phyloP scores from a whole-genome alignment of 768 basidiomycete species.

The Lentinus brumalis region DNA sequence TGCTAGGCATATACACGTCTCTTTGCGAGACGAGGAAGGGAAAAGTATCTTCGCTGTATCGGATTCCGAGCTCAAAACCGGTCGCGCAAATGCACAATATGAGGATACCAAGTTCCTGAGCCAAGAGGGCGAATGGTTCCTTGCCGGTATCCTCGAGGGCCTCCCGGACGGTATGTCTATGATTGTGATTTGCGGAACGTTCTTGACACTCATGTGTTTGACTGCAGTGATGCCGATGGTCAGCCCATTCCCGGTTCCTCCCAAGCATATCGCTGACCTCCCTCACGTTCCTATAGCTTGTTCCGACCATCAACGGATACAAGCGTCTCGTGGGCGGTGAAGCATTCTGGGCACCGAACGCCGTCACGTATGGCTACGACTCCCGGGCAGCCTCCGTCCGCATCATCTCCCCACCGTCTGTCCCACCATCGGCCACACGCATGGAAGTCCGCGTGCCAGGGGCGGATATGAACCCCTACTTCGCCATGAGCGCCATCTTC shows the following conservation, averaged over 20 bases:
- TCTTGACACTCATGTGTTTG: not conserved
- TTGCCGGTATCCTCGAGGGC: conserved; percentile 91
- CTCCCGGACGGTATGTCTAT: conserved; percentile 75
- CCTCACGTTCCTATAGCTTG: conserved; percentile 47
- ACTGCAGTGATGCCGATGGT: conserved; percentile 76
- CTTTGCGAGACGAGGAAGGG: conserved; percentile 67
- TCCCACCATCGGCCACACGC: conserved; percentile 78
- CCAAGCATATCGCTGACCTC: not conserved
- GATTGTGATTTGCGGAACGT: not conserved
- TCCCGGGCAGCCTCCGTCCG: conserved; percentile 91
- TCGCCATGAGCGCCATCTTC: conserved; percentile 86
- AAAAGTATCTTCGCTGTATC: conserved; percentile 80
- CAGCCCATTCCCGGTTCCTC: conserved; percentile 23
- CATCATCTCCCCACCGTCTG: conserved; percentile 89
- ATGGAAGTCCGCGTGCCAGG: conserved; percentile 95
- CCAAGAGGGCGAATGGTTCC: conserved; percentile 83
- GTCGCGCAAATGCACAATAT: conserved; percentile 70
- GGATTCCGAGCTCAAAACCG: conserved; percentile 57
- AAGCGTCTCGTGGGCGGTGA: conserved; percentile 95
- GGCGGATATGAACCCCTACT: conserved; percentile 96
- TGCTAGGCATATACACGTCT: conserved; percentile 87
- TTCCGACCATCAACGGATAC: conserved; percentile 95
- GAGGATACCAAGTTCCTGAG: conserved; percentile 87
- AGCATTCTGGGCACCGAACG: conserved; percentile 92
- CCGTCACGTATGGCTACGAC: conserved; percentile 94